Evolutionary conservation across 768 basidiomycete species (phyloP), one percentile per base, ranked within the genome.

Genomic region (Lentinula aciculospora): DNA sequence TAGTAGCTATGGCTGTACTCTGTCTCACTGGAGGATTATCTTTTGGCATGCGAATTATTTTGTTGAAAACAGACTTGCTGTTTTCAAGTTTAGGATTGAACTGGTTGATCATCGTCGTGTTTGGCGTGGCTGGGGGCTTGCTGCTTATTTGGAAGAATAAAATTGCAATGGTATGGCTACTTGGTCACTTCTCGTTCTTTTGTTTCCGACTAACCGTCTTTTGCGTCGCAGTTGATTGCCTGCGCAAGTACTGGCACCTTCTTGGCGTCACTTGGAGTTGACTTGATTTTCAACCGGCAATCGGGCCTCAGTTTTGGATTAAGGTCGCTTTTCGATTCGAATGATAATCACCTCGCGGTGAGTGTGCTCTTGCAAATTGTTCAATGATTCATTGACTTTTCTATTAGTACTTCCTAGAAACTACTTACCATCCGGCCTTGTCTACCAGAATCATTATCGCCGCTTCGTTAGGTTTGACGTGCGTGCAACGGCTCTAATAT

Each of bases 171-270:
- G 85, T 86, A 68, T 64, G 83, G n/a, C 72, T 28, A 29, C 29
- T 15, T 10, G 15, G n/a, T 7, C 50, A 7, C 37, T 4, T 19
- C 53, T 37, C 31, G 31, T 40, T 31, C 29, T 23, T 9, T 37
- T 31, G 19, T 39, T 42, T 17, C n/a, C 50, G 28, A 36, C 23
- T 25, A 29, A 23, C 51, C 31, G n/a, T 49, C 25, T 36, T 17
- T 56, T 28, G 40, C 56, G 6, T 50, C 28, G 6, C 61, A 81
- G 77, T 64, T 76, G 55, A 69, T 76, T 44, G 73, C 76, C 36
- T 83, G 80, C 53, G 75, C 84, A n/a, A 81, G 84, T 1, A 69
- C 74, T 21, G 87, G 87, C 31, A 80, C 85, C 8, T 88, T 88
- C 66, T 68, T 88, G 25, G 70, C 74, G 13, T 76, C 65, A 28